Base-by-base conservation (phyloP, 1,139 yeast genomes). In the Saccharomyces hybrid region DNA sequence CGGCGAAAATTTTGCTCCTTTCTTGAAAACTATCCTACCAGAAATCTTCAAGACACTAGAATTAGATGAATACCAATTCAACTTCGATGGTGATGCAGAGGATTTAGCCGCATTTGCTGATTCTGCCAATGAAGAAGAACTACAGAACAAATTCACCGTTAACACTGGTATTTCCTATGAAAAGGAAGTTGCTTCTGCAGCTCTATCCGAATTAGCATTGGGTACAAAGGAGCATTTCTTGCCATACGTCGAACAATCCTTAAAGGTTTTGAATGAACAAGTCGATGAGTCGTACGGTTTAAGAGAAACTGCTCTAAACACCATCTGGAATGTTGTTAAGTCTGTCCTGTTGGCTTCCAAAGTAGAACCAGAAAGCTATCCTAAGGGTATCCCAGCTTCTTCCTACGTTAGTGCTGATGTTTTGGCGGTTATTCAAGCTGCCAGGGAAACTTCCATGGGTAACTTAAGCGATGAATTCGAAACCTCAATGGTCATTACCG, bases 121-220 rank as follows among this genome's bases (percentile, higher is more conserved):
- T 31, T 68, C 64, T 49, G 65, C 69, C 14, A 65, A 69, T 46
- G 78, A 74, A 54, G 76, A 81, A 57, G 91, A 85, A 53, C 71
- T 84, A 61, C 83, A 80, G 57, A 84, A 84, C 65, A 85, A 85
- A 61, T 79, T 88, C 69, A 85, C 88, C 63, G 91, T 91, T 61
- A 90, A 90, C 77, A 87, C 96, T 52, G 98, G 96, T 76, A 84
- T 93, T 66, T 89, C 97, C 61, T 86, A 88, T 66, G 99, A 93
- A 76, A 93, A 93, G 76, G 99, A 93, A 76, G 90, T 88, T 64
- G 96, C 97, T n/a, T 81, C 95, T 49, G 95, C 91, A 67, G 95
- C 97, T 25, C 76, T 93, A 64, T 85, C 90, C 50, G 97, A 93
- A 67, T 80, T 93, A 68, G 96, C 96, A 58, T 73, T 80, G 57